Conservation (phyloP, 2,329 filamentous ascomycete genomes). For the Rhinocladiella mackenziei region DNA sequence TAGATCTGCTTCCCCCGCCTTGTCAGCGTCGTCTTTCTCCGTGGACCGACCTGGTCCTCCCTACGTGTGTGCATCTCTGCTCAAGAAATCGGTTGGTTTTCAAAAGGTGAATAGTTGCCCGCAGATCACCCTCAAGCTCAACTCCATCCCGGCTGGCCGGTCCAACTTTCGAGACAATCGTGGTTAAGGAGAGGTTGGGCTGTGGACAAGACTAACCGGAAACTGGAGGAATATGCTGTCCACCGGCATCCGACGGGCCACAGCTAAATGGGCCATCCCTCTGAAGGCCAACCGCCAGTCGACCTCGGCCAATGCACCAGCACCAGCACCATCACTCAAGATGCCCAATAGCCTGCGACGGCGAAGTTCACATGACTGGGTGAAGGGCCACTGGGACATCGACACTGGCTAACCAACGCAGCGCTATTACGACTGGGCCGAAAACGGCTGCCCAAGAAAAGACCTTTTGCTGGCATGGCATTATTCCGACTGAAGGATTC, state of each 20-base stretch:
- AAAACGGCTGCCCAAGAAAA: too few species aligned
- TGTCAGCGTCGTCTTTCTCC: slow-evolving; percentile 25
- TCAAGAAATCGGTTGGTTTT: too few species aligned
- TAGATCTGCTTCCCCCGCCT: slow-evolving; percentile 15
- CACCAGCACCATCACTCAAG: too few species aligned
- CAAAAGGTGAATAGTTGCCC: slow-evolving; percentile 5
- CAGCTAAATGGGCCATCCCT: neutral
- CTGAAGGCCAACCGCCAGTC: too few species aligned
- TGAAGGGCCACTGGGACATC: too few species aligned
- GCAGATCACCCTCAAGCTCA: slow-evolving; percentile 6
- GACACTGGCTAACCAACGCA: too few species aligned
- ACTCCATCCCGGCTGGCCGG: slow-evolving; percentile 1
- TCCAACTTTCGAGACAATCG: neutral
- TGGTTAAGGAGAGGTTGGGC: neutral
- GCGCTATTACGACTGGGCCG: too few species aligned
- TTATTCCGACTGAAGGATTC: too few species aligned
- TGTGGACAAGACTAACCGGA: neutral
- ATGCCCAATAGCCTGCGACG: too few species aligned
- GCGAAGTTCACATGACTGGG: too few species aligned
- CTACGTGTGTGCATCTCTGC: neutral
- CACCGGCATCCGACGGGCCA: neutral
- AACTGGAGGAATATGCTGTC: neutral
- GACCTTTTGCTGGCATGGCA: too few species aligned
- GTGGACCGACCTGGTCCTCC: slow-evolving; percentile 13
- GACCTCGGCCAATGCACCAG: too few species aligned